Evolutionary conservation across 2,329 filamentous ascomycete genomes (phyloP).

Genomic region (Beauveria caledonica): DNA sequence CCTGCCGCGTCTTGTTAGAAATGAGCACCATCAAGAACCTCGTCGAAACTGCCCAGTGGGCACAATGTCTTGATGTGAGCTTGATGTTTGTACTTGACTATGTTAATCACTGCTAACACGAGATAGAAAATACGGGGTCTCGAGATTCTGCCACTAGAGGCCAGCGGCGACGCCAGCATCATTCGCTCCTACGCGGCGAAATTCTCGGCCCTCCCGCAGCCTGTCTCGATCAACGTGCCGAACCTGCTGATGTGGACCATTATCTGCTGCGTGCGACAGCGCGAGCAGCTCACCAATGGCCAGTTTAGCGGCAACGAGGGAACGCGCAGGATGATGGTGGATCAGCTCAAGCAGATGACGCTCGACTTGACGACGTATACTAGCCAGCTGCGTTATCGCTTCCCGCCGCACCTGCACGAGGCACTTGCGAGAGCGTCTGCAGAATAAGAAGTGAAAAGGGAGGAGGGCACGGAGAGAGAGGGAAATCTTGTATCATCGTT

Average conservation of each 20-base stretch:
- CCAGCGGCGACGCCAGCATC: constrained; percentile 63
- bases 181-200: constrained; percentile 75
- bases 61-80: constrained; percentile 51
- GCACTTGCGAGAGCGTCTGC: constrained; percentile 74
- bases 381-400: constrained; percentile 81
- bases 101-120: constrained; percentile 15
- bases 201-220: constrained; percentile 69
- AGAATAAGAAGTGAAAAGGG: constrained; percentile 34
- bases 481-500: background rate
- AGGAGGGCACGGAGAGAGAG: background rate
- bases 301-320: constrained; percentile 68
- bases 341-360: constrained; percentile 68
- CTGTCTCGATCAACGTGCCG: constrained; percentile 82
- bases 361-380: constrained; percentile 92
- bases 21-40: constrained; percentile 54
- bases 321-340: constrained; percentile 54
- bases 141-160: constrained; percentile 71
- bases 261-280: constrained; percentile 71
- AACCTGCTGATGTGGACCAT: constrained; percentile 93
- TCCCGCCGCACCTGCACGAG: constrained; percentile 83
- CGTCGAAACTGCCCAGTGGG: constrained; percentile 48
- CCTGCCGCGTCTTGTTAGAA: constrained; percentile 48
- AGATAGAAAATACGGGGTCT: constrained; percentile 62
- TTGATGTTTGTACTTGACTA: background rate
- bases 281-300: constrained; percentile 59